Evolutionary conservation across 495 filamentous ascomycete genomes (phyloP), one percentile per base, ranked within the genome.

Genomic region (Neurospora pannonica): DNA sequence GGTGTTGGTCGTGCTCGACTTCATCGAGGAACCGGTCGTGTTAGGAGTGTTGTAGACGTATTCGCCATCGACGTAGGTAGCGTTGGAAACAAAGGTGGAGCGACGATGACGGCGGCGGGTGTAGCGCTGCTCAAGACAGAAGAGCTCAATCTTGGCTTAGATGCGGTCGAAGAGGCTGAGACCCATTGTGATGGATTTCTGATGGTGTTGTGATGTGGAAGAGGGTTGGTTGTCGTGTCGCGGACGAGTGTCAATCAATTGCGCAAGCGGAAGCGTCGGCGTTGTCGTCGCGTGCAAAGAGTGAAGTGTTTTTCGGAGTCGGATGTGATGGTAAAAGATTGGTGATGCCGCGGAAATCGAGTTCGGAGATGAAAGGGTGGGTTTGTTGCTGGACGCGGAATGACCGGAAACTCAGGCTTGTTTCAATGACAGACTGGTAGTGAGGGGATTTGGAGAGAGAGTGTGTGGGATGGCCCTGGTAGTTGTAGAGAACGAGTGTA

Each of bases 111-210:
- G 92, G 81, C 93, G 91, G 78, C 90, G 91, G 40, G 93, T 95
- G 85, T 98, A 98, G 69, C 93, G 90, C 83, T 97, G 92, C 84
- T 98, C 94, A 74, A 98, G 90, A 38, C 93, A 92, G 87, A 94
- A 96, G 78, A 97, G 89, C 87, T 97, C 93, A 76, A 94, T 86
- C 85, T 91, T 89, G 71, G 86, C 83, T 76, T 88, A 85, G 79
- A 86, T 83, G 78, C 84, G 84, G 34, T 88, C 85, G 74, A 89
- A 46, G 76, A 88, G 39, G 73, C 79, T 82, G 76, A 81, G 79
- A 36, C 81, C 81, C 79, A 86, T 83, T 73, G 38, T 83, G 77
- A 69, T 0, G 40, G 72, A 54, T 73, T 60, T 42, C 34, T 70
- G 40, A 38, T 46, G 6, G 11, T 11, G 67, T 31, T 42, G 39